Evolutionary conservation across 768 basidiomycete species (phyloP), one percentile per base, ranked within the genome.

Genomic region (Rhizopogon rudus): DNA sequence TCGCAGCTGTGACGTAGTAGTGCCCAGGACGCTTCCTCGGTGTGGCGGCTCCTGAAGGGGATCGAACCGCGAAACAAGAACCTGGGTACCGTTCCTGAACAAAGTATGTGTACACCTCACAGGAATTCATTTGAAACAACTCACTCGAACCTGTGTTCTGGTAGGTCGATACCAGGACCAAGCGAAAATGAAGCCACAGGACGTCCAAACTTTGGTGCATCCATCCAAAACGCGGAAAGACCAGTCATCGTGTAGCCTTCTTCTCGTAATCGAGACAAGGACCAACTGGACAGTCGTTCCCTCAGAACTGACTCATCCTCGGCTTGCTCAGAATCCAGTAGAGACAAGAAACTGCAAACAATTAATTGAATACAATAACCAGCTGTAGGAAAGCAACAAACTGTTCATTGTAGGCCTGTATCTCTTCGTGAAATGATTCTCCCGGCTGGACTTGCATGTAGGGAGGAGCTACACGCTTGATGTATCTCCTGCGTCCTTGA

Each of bases 161-260:
- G 84, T 5, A 93, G 72, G 12, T 69, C 64, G 2, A 83, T 60
- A 1, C 88, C 87, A 16, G 88, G 81, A 33, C 88, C 84, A 1
- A 83, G 65, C 1, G 70, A 65, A 61, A 93, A 92, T 3, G 78
- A 76, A 0, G 88, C 90, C 6, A 87, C 77, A 1, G 82, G 84
- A 40, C 79, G 79, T 0, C 85, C 87, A 66, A 81, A 85, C 53
- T 81, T 78, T 22, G 77, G 80, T n/a, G 73, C 75, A 54, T 83
- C 77, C 40, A 86, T 66, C 89, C 87, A 91, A 63, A 79, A 92
- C 0, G 80, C 88, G 14, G 71, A 76, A 22, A 92, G 71, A 16
- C 75, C 82, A 0, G 83, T 85, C 33, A 93, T 63, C 51, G 83
- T 81, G 62, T 90, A 92, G 0, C 91, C 91, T 60, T 87, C 86